Conservation (phyloP, 169 alveolate species). For the Babesia ovata region DNA sequence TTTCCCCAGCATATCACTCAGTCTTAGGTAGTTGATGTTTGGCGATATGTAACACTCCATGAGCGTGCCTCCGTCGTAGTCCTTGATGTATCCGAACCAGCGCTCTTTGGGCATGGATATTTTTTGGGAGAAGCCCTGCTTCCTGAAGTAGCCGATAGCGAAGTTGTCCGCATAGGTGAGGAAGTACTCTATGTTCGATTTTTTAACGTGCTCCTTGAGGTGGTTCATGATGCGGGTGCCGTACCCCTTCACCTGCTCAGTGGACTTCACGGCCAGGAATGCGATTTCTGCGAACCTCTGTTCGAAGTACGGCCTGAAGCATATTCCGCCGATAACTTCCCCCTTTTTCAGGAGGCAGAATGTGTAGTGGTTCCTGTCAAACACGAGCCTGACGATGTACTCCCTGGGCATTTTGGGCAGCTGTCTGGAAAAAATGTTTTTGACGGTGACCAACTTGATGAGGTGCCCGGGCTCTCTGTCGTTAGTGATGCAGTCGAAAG, state of each 20-base stretch:
- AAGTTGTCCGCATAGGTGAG: slow-evolving; percentile 97
- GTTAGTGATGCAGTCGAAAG: slow-evolving; percentile 89
- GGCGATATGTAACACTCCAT: slow-evolving; percentile 96
- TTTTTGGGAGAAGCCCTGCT: slow-evolving; percentile 95
- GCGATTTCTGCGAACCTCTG: slow-evolving; percentile 97
- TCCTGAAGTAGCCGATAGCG: slow-evolving; percentile 97
- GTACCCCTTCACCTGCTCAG: slow-evolving; percentile 97
- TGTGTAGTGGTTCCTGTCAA: slow-evolving; percentile 96
- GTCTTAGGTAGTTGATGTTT: slow-evolving; percentile 89
- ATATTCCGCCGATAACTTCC: slow-evolving; percentile 97
- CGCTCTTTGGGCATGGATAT: slow-evolving; percentile 93
- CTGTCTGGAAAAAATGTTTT: slow-evolving; percentile 93
- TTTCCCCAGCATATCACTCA: slow-evolving; percentile 88
- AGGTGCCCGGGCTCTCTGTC: slow-evolving; percentile 89
- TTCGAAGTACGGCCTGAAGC: slow-evolving; percentile 89
- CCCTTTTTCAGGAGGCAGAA: slow-evolving; percentile 90
- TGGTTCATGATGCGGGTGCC: slow-evolving; percentile 98
- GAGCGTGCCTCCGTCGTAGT: slow-evolving; percentile 99
- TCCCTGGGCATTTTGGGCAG: slow-evolving; percentile 99
- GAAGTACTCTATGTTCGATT: slow-evolving; percentile 91
- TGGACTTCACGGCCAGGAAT: slow-evolving; percentile 96
- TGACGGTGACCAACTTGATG: slow-evolving; percentile 88
- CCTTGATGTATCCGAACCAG: slow-evolving; percentile 98
- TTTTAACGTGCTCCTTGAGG: slow-evolving; percentile 93
- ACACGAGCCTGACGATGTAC: slow-evolving; percentile 94